Evolutionary conservation across 2,329 filamentous ascomycete genomes (phyloP).

Genomic region (Cladophialophora exuberans): DNA sequence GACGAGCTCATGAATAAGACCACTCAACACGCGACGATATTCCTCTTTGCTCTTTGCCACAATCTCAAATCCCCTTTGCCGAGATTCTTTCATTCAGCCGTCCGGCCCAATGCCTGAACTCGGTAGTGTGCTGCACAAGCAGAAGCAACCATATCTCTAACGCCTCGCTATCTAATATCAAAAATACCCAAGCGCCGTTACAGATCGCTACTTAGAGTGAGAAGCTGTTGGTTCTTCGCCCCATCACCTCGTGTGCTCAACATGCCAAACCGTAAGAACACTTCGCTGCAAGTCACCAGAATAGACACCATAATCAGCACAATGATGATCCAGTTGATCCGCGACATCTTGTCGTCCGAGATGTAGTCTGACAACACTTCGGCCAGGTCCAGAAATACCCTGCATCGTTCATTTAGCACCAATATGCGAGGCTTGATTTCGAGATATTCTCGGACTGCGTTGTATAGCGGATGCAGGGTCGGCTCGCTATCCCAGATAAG

Average conservation of each 20-base stretch:
- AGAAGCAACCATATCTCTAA: background rate
- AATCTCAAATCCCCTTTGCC: conserved; percentile 10
- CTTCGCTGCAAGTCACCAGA: conserved; percentile 86
- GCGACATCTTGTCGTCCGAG: conserved; percentile 91
- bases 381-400: conserved; percentile 93
- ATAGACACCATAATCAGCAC: conserved; percentile 90
- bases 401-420: conserved; percentile 94
- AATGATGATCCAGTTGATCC: conserved; percentile 93
- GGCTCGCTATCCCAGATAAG: conserved; percentile 99
- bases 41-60: conserved; percentile 6
- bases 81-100: too few relatives aligned
- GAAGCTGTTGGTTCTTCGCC: conserved; percentile 1
- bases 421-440: conserved; percentile 96
- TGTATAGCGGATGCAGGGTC: conserved; percentile 90
- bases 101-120: too few relatives aligned
- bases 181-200: background rate
- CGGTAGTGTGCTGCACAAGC: conserved; percentile 1
- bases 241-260: conserved; percentile 44
- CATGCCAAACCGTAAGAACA: conserved; percentile 81
- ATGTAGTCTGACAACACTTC: conserved; percentile 93
- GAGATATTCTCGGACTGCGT: conserved; percentile 92
- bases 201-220: conserved; percentile 19
- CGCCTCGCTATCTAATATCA: conserved; percentile 5
- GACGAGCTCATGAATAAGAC: conserved; percentile 3
- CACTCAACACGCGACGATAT: background rate